phyloP scores from a whole-genome alignment of 768 basidiomycete genomes.

The Leccinum subgranulosum region DNA sequence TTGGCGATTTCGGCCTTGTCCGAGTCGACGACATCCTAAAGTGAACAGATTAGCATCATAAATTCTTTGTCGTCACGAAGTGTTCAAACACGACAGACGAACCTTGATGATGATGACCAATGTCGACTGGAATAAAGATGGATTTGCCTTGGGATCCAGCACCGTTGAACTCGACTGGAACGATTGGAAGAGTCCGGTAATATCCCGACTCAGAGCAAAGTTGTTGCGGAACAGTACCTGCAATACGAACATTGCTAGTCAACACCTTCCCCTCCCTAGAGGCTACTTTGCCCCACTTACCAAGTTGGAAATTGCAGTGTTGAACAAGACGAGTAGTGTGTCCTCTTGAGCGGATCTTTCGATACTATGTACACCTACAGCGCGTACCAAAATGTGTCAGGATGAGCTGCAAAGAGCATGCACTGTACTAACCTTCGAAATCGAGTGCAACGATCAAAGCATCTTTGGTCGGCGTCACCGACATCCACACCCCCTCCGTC shows the following conservation, averaged over 20 bases:
- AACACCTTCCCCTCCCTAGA: neutral
- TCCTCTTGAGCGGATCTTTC: constrained; percentile 64
- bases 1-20: constrained; percentile 55
- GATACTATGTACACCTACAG: constrained; percentile 55
- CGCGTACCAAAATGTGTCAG: neutral
- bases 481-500: constrained; percentile 68
- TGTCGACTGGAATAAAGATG: constrained; percentile 55
- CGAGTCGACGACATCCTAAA: constrained; percentile 60
- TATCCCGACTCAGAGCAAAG: constrained; percentile 58
- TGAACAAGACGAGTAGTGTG: constrained; percentile 59
- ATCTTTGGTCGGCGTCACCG: constrained; percentile 57
- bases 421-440: constrained; percentile 47
- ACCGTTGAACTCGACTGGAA: constrained; percentile 59
- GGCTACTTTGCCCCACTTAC: constrained; percentile 38
- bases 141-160: constrained; percentile 56
- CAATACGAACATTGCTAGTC: neutral
- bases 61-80: neutral
- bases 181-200: constrained; percentile 58
- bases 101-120: constrained; percentile 65
- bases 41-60: neutral
- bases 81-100: neutral
- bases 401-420: neutral
- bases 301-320: constrained; percentile 62
- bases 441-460: constrained; percentile 56
- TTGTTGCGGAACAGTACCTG: constrained; percentile 67